Evolutionary conservation across 352 stramenopile species (phyloP).

Genomic region (Globisporangium perplexum): DNA sequence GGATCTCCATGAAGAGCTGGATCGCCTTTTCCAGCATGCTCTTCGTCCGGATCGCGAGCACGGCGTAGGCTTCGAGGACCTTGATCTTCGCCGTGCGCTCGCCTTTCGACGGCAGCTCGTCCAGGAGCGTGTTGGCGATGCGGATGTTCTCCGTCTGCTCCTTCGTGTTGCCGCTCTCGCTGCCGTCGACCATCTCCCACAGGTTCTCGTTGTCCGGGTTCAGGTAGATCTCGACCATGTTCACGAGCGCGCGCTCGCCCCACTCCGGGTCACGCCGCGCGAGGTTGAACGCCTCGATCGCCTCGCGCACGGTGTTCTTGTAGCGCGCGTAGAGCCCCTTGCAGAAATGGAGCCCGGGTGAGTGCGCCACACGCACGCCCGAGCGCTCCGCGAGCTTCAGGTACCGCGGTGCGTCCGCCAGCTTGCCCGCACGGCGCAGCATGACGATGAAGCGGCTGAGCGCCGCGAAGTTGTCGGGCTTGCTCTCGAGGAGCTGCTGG

Average conservation of each 20-base stretch:
- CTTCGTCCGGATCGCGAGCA: slow-evolving; percentile 77
- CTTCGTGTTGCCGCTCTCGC: slow-evolving; percentile 44
- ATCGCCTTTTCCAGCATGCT: slow-evolving; percentile 87
- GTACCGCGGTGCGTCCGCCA: slow-evolving; percentile 62
- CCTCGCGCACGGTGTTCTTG: slow-evolving; percentile 88
- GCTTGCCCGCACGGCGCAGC: slow-evolving; percentile 79
- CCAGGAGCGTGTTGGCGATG: slow-evolving; percentile 84
- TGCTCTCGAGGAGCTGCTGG: slow-evolving; percentile 83
- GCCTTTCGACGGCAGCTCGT: slow-evolving; percentile 62
- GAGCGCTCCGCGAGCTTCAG: slow-evolving; percentile 77
- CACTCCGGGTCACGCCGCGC: slow-evolving; percentile 84
- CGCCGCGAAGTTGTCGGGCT: slow-evolving; percentile 88
- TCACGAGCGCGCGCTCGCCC: slow-evolving; percentile 81
- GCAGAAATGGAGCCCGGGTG: slow-evolving; percentile 88
- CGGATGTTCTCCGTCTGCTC: slow-evolving; percentile 84
- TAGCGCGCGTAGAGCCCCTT: slow-evolving; percentile 87
- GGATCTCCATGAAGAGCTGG: slow-evolving; percentile 87
- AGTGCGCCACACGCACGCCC: slow-evolving; percentile 64
- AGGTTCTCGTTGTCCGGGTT: slow-evolving; percentile 92
- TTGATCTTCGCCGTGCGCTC: slow-evolving; percentile 60
- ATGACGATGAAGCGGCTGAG: slow-evolving; percentile 87
- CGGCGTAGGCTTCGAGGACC: slow-evolving; percentile 84
- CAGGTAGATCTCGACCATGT: slow-evolving; percentile 94
- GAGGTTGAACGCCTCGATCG: slow-evolving; percentile 90
- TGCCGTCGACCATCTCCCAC: slow-evolving; percentile 58